Percentiles rank a stretch among this genome's conserved stretches.
These are phyloP conservation scores for Aulographum hederae DNA, from an alignment of 2,329 filamentous ascomycete genomes.

Conservation along the genomic window DNA sequence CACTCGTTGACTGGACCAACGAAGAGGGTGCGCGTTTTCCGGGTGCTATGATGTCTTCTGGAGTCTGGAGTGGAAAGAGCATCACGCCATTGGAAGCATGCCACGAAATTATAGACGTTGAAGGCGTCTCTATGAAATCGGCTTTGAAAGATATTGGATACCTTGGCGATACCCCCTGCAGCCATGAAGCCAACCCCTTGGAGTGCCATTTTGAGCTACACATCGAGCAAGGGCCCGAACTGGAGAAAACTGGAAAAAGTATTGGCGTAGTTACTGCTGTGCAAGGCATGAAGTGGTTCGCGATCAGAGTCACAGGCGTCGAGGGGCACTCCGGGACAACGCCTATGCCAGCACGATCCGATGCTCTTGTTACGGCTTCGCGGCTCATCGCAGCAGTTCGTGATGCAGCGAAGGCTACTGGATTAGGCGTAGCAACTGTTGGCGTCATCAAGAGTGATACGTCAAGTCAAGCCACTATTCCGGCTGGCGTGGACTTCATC, in stretches of 20 bases:
- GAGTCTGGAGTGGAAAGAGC: constrained; percentile 6
- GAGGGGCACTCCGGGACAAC: constrained; percentile 12
- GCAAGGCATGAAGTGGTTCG: constrained; percentile 12
- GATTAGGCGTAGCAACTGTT: constrained; percentile 2
- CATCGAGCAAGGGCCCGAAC: constrained; percentile 9
- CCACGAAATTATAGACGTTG: constrained; percentile 10
- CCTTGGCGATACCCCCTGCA: constrained; percentile 11
- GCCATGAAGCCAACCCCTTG: constrained; percentile 8
- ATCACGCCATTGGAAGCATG: constrained; percentile 33
- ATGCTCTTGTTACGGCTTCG: constrained; percentile 2
- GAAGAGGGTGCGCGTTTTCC: constrained; percentile 10
- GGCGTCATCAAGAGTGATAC: constrained; percentile 4
- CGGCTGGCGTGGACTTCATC: constrained; percentile 1
- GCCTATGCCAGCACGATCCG: constrained; percentile 2
- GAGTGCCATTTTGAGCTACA: constrained; percentile 12
- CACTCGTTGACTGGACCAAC: constrained; percentile 5
- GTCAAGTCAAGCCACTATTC: constrained; percentile 2
- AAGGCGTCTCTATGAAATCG: constrained; percentile 10
- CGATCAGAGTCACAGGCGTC: constrained; percentile 13
- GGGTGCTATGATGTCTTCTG: constrained; percentile 7
- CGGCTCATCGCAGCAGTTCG: constrained; percentile 2
- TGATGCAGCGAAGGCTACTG: neutral
- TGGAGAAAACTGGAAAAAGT: constrained; percentile 8
- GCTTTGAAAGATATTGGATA: constrained; percentile 16
- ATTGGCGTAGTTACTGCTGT: constrained; percentile 10